These are phyloP conservation scores for Hyaloperonospora brassicae DNA, from an alignment of 352 stramenopile species.

Conservation along the genomic window DNA sequence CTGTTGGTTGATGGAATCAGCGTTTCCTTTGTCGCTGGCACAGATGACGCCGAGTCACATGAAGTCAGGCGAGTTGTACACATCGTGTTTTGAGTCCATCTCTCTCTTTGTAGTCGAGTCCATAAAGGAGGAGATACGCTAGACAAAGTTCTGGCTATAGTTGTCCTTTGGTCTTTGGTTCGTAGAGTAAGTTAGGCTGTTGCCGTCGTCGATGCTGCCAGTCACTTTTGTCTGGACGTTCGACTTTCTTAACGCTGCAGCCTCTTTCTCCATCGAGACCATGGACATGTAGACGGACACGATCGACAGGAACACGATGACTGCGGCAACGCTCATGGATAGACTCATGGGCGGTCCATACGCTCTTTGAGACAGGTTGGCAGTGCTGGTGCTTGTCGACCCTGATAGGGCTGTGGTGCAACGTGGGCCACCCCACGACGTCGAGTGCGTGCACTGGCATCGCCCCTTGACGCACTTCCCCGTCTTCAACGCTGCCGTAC, in stretches of 20 bases:
- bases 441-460: slow-evolving; percentile 29
- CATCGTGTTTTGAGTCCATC: slow-evolving; percentile 9
- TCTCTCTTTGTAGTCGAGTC: not conserved
- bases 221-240: slow-evolving; percentile 23
- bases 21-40: too few species aligned
- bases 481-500: slow-evolving; percentile 18
- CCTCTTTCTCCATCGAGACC: slow-evolving; percentile 20
- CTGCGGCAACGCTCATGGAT: slow-evolving; percentile 22
- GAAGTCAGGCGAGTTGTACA: slow-evolving; percentile 15
- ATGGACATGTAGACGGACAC: slow-evolving; percentile 30
- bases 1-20: too few species aligned
- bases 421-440: slow-evolving; percentile 44
- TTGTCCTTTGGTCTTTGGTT: slow-evolving; percentile 33
- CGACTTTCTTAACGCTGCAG: slow-evolving; percentile 22
- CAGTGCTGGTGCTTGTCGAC: slow-evolving; percentile 20
- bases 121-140: slow-evolving; percentile 2
- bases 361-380: slow-evolving; percentile 24
- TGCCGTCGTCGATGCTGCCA: slow-evolving; percentile 15
- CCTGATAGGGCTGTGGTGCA: slow-evolving; percentile 34
- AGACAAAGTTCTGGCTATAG: slow-evolving; percentile 63
- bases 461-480: slow-evolving; percentile 30
- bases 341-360: slow-evolving; percentile 48
- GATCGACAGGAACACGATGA: slow-evolving; percentile 28
- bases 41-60: too few species aligned
- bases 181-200: slow-evolving; percentile 8